Evolutionary conservation across 2,329 filamentous ascomycete genomes (phyloP), one percentile per base, ranked within the genome.

Genomic region (Alternaria incomplexa): DNA sequence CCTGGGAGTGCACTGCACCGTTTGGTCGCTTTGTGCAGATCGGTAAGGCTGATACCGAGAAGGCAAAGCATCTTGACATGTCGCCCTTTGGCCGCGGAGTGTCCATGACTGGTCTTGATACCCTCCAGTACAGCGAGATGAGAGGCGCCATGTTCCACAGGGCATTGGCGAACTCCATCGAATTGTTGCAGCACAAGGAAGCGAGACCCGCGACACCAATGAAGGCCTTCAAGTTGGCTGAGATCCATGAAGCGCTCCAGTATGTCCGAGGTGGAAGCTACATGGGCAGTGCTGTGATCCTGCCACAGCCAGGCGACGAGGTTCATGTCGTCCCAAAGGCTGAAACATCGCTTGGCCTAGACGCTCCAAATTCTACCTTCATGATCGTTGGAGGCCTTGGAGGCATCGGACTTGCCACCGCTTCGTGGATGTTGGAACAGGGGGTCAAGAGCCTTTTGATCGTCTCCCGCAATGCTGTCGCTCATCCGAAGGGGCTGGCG

Each of bases 371-470:
- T n/a, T 62, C 66, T 12, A 58, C 72, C 5, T 76, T 73, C 52
- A 8, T 76, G 2, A 43, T 76, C 9, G 50, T 66, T 23, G 72
- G 72, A 15, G 71, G 71, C 23, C 45, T 66, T 2, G 70, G 71
- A n/a, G 72, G 71, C 4, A 30, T 75, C 20, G 72, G 73, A 20
- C 58, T 66, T 25, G 56, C 56, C n/a, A 48, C 71, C 4, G 61
- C 71, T 10, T 23, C 36, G 10, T 68, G 62, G 63, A 61, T 75
- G 59, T 58, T 67, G 12, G 36, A 57, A 30, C 26, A 63, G 12
- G 71, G 71, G 3, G 73, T 65, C 7, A 66, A 62, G 20, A 65
- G 66, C 22, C 11, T 75, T 4, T 20, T 58, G 12, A 45, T 67
- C 10, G 53, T 74, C 25, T 62, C 60, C 13, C 30, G 59, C 11